These are phyloP conservation scores for Heimioporus retisporus DNA, from an alignment of 1,284 basidiomycete species.

Conservation along the genomic window DNA sequence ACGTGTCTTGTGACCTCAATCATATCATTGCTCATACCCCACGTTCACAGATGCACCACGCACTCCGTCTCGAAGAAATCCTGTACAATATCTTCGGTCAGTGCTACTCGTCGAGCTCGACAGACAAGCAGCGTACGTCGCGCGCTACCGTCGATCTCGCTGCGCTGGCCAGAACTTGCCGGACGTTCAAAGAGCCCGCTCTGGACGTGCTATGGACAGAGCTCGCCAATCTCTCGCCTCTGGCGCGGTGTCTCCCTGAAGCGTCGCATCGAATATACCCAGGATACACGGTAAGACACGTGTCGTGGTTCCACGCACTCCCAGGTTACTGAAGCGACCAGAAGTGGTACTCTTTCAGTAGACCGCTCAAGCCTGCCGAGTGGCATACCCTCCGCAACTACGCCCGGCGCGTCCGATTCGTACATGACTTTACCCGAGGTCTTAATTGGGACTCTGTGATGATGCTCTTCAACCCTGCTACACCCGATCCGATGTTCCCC, in stretches of 20 bases:
- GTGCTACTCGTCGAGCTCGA: slow-evolving; percentile 11
- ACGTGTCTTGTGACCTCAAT: no score
- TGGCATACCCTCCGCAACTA: slow-evolving; percentile 28
- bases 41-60: slow-evolving; percentile 25
- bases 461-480: slow-evolving; percentile 26
- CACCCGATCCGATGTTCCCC: slow-evolving; percentile 29
- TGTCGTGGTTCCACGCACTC: not conserved
- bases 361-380: slow-evolving; percentile 21
- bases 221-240: slow-evolving; percentile 30
- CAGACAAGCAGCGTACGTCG: not conserved
- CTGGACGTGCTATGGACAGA: slow-evolving; percentile 36
- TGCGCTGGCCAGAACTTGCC: slow-evolving; percentile 32
- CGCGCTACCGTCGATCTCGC: slow-evolving; percentile 18
- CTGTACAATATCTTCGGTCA: slow-evolving; percentile 28
- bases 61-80: slow-evolving; percentile 34
- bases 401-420: slow-evolving; percentile 28
- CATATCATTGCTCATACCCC: no score
- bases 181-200: slow-evolving; percentile 37
- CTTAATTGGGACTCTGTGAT: slow-evolving; percentile 34
- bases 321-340: slow-evolving; percentile 8
- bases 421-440: slow-evolving; percentile 27
- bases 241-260: slow-evolving; percentile 33
- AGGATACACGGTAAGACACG: slow-evolving; percentile 18
- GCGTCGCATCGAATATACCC: slow-evolving; percentile 27
- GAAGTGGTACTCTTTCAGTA: slow-evolving; percentile 34